phyloP scores from a whole-genome alignment of 1,284 basidiomycete species.

The Peniophora sp. region DNA sequence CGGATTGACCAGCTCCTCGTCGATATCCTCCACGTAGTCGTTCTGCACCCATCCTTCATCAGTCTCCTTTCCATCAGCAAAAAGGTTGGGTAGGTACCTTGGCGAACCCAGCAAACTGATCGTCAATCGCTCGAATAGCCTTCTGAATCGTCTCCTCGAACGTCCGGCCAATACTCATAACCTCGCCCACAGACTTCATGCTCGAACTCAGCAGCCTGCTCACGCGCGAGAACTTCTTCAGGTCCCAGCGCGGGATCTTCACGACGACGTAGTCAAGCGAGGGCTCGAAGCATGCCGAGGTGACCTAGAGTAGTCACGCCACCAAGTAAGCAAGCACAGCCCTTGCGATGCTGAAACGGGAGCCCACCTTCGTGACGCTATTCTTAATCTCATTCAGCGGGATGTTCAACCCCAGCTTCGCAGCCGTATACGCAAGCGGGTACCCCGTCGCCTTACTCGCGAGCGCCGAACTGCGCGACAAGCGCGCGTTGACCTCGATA shows the following conservation, averaged over 20 bases:
- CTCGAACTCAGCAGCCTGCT: conserved; percentile 82
- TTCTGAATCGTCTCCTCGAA: conserved; percentile 99
- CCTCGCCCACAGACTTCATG: conserved; percentile 99
- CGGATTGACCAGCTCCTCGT: conserved; percentile 81
- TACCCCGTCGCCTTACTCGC: conserved; percentile 99
- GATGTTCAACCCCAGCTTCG: conserved; percentile 94
- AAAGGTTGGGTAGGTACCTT: conserved; percentile 42
- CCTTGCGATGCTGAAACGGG: no score
- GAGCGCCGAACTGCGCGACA: conserved; percentile 94
- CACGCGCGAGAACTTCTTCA: conserved; percentile 95
- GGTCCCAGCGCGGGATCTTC: conserved; percentile 98
- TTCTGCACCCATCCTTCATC: conserved; percentile 41
- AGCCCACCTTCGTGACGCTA: conserved; percentile 81
- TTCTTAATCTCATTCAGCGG: conserved; percentile 98
- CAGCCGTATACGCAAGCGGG: conserved; percentile 96
- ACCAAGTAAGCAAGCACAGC: no score
- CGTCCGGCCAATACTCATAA: conserved; percentile 97
- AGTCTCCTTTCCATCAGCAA: neutral
- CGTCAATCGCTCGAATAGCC: conserved; percentile 94
- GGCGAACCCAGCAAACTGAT: conserved; percentile 88
- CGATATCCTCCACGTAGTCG: conserved; percentile 75
- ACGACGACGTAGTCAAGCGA: conserved; percentile 96
- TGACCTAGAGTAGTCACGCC: conserved; percentile 29
- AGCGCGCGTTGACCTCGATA: conserved; percentile 99
- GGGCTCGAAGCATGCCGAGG: conserved; percentile 96